Conservation (phyloP, 2,329 filamentous ascomycete species). For the Penicillium polonicum region DNA sequence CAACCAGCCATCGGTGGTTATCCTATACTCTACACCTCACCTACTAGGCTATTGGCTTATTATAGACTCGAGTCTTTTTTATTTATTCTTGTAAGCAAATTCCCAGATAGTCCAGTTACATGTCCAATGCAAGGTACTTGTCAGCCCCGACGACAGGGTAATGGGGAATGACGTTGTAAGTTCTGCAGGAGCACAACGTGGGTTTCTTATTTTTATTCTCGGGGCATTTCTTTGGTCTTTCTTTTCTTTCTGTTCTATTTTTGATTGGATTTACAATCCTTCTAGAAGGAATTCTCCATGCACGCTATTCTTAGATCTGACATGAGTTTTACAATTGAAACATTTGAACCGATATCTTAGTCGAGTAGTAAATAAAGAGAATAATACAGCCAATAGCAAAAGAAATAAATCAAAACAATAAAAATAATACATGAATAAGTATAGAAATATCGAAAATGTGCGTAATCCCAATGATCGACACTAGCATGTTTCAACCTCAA, state of each 20-base stretch:
- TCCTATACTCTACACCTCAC: not conserved
- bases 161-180: not conserved
- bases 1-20: conserved; percentile 4
- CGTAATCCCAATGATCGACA: not conserved
- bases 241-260: not conserved
- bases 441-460: not conserved
- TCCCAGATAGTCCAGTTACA: not conserved
- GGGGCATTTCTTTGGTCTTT: not conserved
- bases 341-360: not conserved
- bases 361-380: not conserved
- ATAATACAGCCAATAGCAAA: not conserved
- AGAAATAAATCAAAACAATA: not conserved
- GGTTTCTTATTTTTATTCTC: conserved; percentile 22
- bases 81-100: not conserved
- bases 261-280: not conserved
- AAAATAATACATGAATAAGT: not conserved
- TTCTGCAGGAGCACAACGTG: conserved; percentile 20
- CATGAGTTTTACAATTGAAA: not conserved
- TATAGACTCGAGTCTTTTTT: not conserved
- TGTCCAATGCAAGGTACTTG: not conserved
- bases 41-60: not conserved
- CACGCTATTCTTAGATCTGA: conserved; percentile 18
- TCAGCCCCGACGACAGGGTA: not conserved
- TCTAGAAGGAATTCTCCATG: conserved; percentile 3
- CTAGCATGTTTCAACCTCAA: conserved; percentile 18